Evolutionary conservation across 345 rosid species (phyloP), one percentile per base, ranked within the genome.

Genomic region (Erodium maritimum): DNA sequence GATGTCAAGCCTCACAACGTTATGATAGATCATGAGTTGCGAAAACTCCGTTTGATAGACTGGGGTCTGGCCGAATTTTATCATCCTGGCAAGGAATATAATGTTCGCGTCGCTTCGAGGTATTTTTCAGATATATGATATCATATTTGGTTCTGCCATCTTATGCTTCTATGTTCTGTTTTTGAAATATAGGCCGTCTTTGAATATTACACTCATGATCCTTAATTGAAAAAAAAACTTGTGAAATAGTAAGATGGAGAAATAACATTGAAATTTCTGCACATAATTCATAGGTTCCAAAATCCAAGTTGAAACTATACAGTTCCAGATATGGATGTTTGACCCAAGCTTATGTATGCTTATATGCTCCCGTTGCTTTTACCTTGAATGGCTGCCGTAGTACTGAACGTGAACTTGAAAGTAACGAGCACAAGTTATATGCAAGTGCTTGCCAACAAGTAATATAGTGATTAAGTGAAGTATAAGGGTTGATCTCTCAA

Each of bases 41-140:
- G 95, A 17, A 86, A 86, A 75, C 85, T 86, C 62, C 87, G 95
- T 5, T 68, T 86, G 73, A 86, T 86, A 72, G 90, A 81, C 52
- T 86, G 95, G 95, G 95, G 95, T 61, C 85, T 86, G 19, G 95
- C 95, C 64, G 95, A 86, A 68, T 86, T 86, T 74, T 86, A 86
- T 68, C 95, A 86, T 67, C 87, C 90, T 65, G 82, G 81, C 48
- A 83, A 86, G 77, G 90, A 86, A 68, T 86, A 86, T 64, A 86
- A 86, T 55, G 95, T 86, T 29, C 90, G 95, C 58, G 95, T 86
- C 57, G 95, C 95, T 59, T 86, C 95, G 61, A 83, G 95, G 95
- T 86, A 74, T 58, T 29, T 12, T 65, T 48, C 55, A 19, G 19
- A 33, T 19, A 13, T 13, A 37, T 55, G 48, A 51, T 42, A 51